A percentile compares a stretch with the other conserved stretches of the same genome.
Evolutionary conservation across 495 filamentous ascomycete genomes (phyloP).

Genomic region (Annulohypoxylon maeteangense): DNA sequence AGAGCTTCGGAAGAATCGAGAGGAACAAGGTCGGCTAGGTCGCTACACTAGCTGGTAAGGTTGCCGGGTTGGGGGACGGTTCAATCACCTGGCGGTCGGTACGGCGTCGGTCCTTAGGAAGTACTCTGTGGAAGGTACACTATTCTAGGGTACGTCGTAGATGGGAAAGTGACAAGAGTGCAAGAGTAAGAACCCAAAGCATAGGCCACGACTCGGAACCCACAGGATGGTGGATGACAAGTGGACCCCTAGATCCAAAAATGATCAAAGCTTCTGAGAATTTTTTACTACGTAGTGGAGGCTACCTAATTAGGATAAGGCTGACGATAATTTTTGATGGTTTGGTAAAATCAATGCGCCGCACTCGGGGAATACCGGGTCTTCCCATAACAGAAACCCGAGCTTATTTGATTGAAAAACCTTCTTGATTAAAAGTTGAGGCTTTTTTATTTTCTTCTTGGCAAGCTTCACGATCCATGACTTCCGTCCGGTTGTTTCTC

Average conservation of each 20-base stretch:
- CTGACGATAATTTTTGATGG: slow-evolving; percentile 38
- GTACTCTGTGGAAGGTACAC: neutral
- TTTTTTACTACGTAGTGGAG: slow-evolving; percentile 36
- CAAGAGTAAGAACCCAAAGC: slow-evolving; percentile 5
- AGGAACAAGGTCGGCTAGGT: slow-evolving; percentile 36
- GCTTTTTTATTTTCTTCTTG: slow-evolving; percentile 29
- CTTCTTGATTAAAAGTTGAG: no score
- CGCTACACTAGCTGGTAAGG: slow-evolving; percentile 21
- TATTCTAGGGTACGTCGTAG: slow-evolving; percentile 3
- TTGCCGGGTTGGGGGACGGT: slow-evolving; percentile 30
- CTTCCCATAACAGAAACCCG: slow-evolving; percentile 36
- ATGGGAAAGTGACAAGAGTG: neutral
- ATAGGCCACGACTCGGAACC: slow-evolving; percentile 31
- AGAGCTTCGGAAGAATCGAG: slow-evolving; percentile 46
- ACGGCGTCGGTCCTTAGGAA: slow-evolving; percentile 33
- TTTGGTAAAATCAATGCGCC: slow-evolving; percentile 23
- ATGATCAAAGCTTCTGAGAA: slow-evolving; percentile 32
- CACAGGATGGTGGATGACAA: slow-evolving; percentile 20
- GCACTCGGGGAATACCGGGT: slow-evolving; percentile 41
- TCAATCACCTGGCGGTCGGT: slow-evolving; percentile 12
- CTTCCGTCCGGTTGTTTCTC: neutral
- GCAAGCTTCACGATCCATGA: slow-evolving; percentile 21
- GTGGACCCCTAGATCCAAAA: slow-evolving; percentile 26
- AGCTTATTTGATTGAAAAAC: slow-evolving; percentile 25
- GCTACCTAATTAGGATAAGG: slow-evolving; percentile 49